Evolutionary conservation across 2,329 filamentous ascomycete genomes (phyloP), one percentile per base, ranked within the genome.

Genomic region (Diaporthe sp.): DNA sequence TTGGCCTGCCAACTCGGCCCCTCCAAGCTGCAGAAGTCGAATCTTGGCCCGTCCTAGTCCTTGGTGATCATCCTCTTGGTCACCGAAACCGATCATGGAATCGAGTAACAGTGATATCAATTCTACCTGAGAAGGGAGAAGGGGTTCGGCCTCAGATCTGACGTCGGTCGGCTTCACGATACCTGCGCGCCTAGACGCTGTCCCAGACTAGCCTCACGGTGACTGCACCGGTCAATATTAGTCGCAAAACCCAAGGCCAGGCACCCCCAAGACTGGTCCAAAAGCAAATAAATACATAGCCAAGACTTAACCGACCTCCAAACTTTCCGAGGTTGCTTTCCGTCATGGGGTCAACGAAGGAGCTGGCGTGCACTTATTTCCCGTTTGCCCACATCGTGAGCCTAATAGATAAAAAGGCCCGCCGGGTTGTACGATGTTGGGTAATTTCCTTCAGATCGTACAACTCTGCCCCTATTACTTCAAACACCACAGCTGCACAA

Each of bases 1-100:
- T 68, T 68, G 62, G 62, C 62, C 4, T n/a, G 44, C 46, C 46
- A 25, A 37, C 46, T 28, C 62, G 22, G 62, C 46, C 34, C 46
- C 46, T 39, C 22, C 31, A 39, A 53, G 31, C 46, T 53, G 62
- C 62, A 53, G 12, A 39, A 39, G 31, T 53, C 46, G 25, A 25
- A 19, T 53, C 62, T 68, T 53, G 62, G 46, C 62, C 62, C 15
- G 34, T 25, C 12, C 28, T 53, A 39, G 62, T 15, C 22, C 44
- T 34, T 68, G 46, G 46, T 19, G 46, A 53, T 68, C 22, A 12
- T 28, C 46, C 31, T 53, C 46, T 53, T 68, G 46, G 46, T 25
- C 46, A 19, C 44, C 62, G 31, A 49, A 62, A 28, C 12, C 17
- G 58, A 65, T 17, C 39, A 22, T 15, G 4, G 7, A 31, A 31